Evolutionary conservation across 495 filamentous ascomycete genomes (phyloP).

Genomic region (Penicillium canescens): DNA sequence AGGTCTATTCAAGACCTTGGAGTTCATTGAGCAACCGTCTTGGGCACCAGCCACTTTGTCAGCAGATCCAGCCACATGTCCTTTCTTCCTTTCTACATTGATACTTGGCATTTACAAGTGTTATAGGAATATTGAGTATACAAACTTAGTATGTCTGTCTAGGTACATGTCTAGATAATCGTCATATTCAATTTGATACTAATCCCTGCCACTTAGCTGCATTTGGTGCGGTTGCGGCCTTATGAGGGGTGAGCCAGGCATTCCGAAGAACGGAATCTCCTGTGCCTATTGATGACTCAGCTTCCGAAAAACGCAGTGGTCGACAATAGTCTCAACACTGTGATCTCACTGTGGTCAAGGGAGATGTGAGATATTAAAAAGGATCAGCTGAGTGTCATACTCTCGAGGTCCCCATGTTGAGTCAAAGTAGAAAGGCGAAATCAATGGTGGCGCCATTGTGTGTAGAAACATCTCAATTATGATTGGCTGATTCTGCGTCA

Average conservation of each 20-base stretch:
- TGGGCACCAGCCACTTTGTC: constrained; percentile 33
- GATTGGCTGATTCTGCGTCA: constrained; percentile 39
- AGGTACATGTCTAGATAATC: neutral
- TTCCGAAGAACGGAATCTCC: constrained; percentile 9
- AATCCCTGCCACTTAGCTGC: constrained; percentile 4
- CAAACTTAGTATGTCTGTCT: too few relatives aligned
- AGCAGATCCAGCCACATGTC: constrained; percentile 38
- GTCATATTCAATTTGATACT: neutral
- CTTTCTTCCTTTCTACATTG: constrained; percentile 16
- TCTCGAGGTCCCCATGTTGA: neutral
- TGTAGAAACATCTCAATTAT: constrained; percentile 44
- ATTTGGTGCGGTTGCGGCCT: constrained; percentile 3
- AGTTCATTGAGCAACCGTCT: constrained; percentile 10
- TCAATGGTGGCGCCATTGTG: constrained; percentile 37
- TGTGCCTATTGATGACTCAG: constrained; percentile 1
- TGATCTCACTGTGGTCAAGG: too few relatives aligned
- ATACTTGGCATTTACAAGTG: constrained; percentile 2
- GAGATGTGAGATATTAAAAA: too few relatives aligned
- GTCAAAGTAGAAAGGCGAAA: neutral
- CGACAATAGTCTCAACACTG: neutral
- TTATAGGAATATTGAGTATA: neutral
- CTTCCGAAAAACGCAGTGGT: constrained; percentile 5
- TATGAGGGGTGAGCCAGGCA: neutral
- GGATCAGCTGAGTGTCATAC: too few relatives aligned
- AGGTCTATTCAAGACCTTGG: constrained; percentile 13